These are phyloP conservation scores for Tubosaeta brunneosetosa DNA, from an alignment of 768 basidiomycete genomes.

Conservation along the genomic window DNA sequence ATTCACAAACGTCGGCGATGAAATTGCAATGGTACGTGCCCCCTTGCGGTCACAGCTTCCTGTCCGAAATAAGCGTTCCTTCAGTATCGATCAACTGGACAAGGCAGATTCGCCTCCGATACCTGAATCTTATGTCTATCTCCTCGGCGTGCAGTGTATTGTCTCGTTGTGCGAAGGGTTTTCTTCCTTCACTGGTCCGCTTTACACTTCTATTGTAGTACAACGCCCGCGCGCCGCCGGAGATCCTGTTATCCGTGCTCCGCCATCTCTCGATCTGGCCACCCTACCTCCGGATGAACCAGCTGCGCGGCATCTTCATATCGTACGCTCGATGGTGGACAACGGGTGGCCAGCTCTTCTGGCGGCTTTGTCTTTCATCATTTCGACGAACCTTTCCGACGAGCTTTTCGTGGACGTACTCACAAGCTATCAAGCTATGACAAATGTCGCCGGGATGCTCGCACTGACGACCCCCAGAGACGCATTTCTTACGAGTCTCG, in stretches of 20 bases:
- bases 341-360: slow-evolving; percentile 91
- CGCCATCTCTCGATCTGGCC: slow-evolving; percentile 63
- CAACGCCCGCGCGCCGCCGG: slow-evolving; percentile 61
- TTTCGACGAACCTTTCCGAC: slow-evolving; percentile 88
- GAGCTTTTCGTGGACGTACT: slow-evolving; percentile 87
- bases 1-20: slow-evolving; percentile 71
- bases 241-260: slow-evolving; percentile 62
- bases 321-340: slow-evolving; percentile 75
- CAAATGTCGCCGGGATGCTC: slow-evolving; percentile 87
- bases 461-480: slow-evolving; percentile 83
- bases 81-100: slow-evolving; percentile 95
- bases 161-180: slow-evolving; percentile 85
- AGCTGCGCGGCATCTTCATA: slow-evolving; percentile 52
- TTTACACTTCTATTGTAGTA: slow-evolving; percentile 69
- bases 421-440: slow-evolving; percentile 75
- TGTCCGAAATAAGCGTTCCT: neutral
- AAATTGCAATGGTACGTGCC: slow-evolving; percentile 80
- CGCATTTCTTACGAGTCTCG: slow-evolving; percentile 84
- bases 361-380: slow-evolving; percentile 83
- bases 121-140: slow-evolving; percentile 90
- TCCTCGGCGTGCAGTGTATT: slow-evolving; percentile 86
- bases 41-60: neutral
- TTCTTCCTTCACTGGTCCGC: slow-evolving; percentile 62
- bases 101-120: slow-evolving; percentile 93
- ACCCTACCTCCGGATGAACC: slow-evolving; percentile 51